Percentiles rank a stretch among this genome's conserved stretches.
Conservation (phyloP, 1,284 basidiomycete species). For the Cystobasidium pallidum region DNA sequence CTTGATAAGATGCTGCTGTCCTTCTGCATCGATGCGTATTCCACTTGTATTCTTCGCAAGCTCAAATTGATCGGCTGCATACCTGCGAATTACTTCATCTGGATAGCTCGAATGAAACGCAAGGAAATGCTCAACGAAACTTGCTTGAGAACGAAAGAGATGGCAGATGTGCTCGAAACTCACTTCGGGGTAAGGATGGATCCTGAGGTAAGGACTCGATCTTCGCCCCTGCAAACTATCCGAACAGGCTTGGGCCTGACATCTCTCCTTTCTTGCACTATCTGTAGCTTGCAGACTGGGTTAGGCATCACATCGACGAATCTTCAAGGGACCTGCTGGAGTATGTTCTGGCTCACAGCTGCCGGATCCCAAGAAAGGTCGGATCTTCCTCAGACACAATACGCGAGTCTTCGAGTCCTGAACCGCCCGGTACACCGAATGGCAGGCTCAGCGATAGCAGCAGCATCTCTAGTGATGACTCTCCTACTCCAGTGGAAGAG, state of each 20-base stretch:
- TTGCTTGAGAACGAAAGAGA: not conserved
- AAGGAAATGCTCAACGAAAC: not conserved
- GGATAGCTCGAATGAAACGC: constrained; percentile 1
- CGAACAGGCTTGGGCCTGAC: too few relatives aligned
- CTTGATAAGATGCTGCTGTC: not conserved
- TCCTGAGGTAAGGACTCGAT: constrained; percentile 32
- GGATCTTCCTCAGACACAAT: not conserved
- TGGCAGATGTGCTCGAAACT: not conserved
- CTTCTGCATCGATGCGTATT: constrained; percentile 17
- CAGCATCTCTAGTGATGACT: constrained; percentile 1
- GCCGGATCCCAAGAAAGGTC: not conserved
- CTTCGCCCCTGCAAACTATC: too few relatives aligned
- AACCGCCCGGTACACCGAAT: not conserved
- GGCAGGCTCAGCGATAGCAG: not conserved
- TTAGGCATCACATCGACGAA: not conserved
- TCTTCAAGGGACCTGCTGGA: not conserved
- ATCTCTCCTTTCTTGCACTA: not conserved
- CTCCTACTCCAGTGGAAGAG: constrained; percentile 1
- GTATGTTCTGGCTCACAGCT: not conserved
- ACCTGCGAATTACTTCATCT: constrained; percentile 7
- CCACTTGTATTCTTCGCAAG: not conserved
- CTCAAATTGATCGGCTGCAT: not conserved
- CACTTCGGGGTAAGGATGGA: not conserved
- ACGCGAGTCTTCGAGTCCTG: not conserved
- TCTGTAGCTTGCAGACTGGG: constrained; percentile 13